Conservation (phyloP, 768 basidiomycete genomes). For the Sistotremastrum niveocremeum region DNA sequence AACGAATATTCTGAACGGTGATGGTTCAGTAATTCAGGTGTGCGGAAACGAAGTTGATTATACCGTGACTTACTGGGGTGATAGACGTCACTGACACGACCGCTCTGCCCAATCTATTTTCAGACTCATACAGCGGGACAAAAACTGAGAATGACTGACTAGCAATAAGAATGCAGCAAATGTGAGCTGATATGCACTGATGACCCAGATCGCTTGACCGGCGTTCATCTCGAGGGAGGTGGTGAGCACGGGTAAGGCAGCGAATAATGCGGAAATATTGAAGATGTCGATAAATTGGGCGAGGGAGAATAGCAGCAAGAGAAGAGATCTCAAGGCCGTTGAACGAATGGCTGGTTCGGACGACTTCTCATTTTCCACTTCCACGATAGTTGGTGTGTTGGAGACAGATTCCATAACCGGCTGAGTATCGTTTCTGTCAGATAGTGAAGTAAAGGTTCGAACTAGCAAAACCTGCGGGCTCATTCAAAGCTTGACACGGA, state of each 20-base stretch:
- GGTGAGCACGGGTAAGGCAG: slow-evolving; percentile 25
- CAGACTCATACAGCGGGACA: background rate
- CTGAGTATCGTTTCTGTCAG: too few species aligned
- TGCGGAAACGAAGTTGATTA: background rate
- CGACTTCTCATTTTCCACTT: too few species aligned
- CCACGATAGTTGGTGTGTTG: too few species aligned
- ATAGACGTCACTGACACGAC: slow-evolving; percentile 26
- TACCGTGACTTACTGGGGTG: slow-evolving; percentile 21
- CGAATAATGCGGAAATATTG: slow-evolving; percentile 27
- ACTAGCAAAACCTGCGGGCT: too few species aligned
- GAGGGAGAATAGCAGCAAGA: slow-evolving; percentile 26
- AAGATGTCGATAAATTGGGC: slow-evolving; percentile 32
- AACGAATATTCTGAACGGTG: slow-evolving; percentile 13
- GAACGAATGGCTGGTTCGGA: too few species aligned
- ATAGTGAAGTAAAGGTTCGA: too few species aligned
- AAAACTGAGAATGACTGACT: slow-evolving; percentile 9
- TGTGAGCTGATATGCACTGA: slow-evolving; percentile 27
- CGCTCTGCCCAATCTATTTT: slow-evolving; percentile 16
- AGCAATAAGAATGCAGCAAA: slow-evolving; percentile 30
- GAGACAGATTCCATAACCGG: too few species aligned
- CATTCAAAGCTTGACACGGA: too few species aligned
- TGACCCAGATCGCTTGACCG: slow-evolving; percentile 23
- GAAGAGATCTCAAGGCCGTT: background rate
- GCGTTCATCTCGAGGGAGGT: slow-evolving; percentile 9
- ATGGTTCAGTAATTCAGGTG: too few species aligned